These are phyloP conservation scores for Pseudogymnoascus sp. DNA, from an alignment of 2,329 filamentous ascomycete species.

Conservation along the genomic window DNA sequence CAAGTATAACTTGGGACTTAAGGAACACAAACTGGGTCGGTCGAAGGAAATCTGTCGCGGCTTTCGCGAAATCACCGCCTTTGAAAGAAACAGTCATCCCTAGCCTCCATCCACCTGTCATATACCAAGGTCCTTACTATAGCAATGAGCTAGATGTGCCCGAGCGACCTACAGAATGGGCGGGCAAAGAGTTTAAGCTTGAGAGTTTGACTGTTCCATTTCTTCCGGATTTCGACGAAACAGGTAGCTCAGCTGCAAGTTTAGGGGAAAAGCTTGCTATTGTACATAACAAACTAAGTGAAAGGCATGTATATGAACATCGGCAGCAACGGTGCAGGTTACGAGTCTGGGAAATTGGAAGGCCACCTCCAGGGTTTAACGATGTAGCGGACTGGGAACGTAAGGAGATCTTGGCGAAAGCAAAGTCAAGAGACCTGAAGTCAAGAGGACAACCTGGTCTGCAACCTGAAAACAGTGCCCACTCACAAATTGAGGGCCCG, in stretches of 20 bases:
- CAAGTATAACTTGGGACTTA: background rate
- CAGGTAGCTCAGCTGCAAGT: conserved; percentile 47
- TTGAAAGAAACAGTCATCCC: conserved; percentile 39
- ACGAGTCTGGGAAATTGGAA: conserved; percentile 68
- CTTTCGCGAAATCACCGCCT: conserved; percentile 32
- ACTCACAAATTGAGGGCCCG: conserved; percentile 83
- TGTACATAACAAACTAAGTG: conserved; percentile 41
- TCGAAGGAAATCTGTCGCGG: conserved; percentile 5
- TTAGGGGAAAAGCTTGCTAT: conserved; percentile 44
- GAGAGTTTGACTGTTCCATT: conserved; percentile 69
- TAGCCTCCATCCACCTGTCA: conserved; percentile 57
- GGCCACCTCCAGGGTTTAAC: conserved; percentile 57
- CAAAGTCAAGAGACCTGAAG: conserved; percentile 26
- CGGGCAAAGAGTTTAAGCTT: conserved; percentile 75
- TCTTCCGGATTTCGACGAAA: conserved; percentile 68
- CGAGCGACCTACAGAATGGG: conserved; percentile 69
- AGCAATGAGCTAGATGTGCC: conserved; percentile 79
- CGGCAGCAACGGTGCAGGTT: conserved; percentile 53
- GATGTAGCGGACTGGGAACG: conserved; percentile 66
- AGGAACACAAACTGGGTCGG: background rate
- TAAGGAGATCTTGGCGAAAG: conserved; percentile 21
- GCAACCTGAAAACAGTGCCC: conserved; percentile 27
- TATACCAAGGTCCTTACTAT: conserved; percentile 84
- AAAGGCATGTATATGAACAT: conserved; percentile 43
- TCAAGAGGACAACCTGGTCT: conserved; percentile 13